Percentiles rank a stretch among this genome's conserved stretches.
These are phyloP conservation scores for Nicotiana tabacum DNA, from an alignment of 257 asterid genomes.

Conservation along the genomic window DNA sequence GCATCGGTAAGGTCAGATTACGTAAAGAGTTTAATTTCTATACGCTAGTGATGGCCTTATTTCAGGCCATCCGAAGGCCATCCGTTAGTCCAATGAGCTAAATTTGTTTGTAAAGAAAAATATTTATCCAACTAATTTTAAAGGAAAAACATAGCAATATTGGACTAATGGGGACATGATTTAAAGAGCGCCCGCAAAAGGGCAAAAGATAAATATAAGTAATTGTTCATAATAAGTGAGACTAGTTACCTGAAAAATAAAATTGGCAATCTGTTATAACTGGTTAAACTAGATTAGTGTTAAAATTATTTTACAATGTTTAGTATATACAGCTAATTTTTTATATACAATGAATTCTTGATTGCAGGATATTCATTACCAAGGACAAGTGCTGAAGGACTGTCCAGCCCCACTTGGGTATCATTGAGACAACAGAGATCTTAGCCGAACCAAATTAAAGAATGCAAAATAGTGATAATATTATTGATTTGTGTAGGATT, in stretches of 20 bases:
- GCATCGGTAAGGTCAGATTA: constrained; percentile 50
- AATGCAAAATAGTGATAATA: background rate
- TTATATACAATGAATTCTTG: background rate
- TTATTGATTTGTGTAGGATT: background rate
- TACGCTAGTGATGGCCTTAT: too few species aligned
- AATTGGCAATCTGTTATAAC: background rate
- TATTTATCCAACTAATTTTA: too few species aligned
- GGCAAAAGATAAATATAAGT: background rate
- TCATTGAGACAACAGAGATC: constrained; percentile 19
- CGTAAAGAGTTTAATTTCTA: background rate
- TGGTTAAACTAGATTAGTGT: background rate
- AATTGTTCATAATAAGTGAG: background rate
- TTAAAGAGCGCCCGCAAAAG: too few species aligned
- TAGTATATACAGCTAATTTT: background rate
- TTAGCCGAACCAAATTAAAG: background rate
- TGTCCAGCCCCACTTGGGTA: constrained; percentile 53
- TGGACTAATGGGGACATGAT: too few species aligned
- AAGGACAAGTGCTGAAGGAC: constrained; percentile 42
- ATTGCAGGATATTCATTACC: constrained; percentile 54
- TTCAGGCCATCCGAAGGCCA: too few species aligned
- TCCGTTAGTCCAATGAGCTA: too few species aligned
- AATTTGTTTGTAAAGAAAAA: too few species aligned
- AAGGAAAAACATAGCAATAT: too few species aligned
- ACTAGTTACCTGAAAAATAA: background rate
- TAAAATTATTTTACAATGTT: background rate